Evolutionary conservation across 352 stramenopile species (phyloP), one percentile per base, ranked within the genome.

Genomic region (Pythium dissotocum): DNA sequence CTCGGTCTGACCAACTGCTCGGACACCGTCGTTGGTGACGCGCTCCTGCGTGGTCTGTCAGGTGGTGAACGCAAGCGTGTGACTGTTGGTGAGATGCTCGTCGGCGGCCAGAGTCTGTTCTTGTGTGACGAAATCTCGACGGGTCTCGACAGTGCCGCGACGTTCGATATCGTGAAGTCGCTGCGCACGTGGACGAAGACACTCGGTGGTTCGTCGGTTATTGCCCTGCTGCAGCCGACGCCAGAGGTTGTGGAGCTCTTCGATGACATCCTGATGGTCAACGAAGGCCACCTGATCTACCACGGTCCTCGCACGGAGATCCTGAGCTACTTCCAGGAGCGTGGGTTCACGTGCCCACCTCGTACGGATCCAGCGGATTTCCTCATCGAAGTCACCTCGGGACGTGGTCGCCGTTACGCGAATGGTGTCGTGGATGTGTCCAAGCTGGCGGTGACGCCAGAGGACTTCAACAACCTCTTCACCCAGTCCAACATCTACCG

Each of bases 181-280:
- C 59, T 97, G 3, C 75, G 70, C 14, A 73, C 78, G 38, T 76
- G 72, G 40, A 78, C 70, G 12, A 84, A 65, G 66, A 72, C 62
- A 21, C 73, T 68, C 36, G 61, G 30, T 64, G 85, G 51, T 67
- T 71, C 75, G 30, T 60, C 70, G 54, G 57, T 79, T n/a, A 56
- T 82, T 42, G 80, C 81, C 2, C 58, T 91, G 30, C 67, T 90
- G 4, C 85, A 93, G 49, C 85, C 65, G 68, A 89, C 83, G 13
- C 95, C 96, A 0, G 96, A 99, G 75, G 95, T 97, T 1, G 93
- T 98, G 14, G 88, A 92, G 52, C 75, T 97, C 32, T 99, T 99
- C 72, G 97, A 99, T 72, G 85, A 99, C 63, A 83, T 99, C 13
- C 78, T 98, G 32, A 82, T 99, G 67, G 65, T 99, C 30, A 91